Conservation (phyloP, 2,329 filamentous ascomycete species). For the Didymella exigua region DNA sequence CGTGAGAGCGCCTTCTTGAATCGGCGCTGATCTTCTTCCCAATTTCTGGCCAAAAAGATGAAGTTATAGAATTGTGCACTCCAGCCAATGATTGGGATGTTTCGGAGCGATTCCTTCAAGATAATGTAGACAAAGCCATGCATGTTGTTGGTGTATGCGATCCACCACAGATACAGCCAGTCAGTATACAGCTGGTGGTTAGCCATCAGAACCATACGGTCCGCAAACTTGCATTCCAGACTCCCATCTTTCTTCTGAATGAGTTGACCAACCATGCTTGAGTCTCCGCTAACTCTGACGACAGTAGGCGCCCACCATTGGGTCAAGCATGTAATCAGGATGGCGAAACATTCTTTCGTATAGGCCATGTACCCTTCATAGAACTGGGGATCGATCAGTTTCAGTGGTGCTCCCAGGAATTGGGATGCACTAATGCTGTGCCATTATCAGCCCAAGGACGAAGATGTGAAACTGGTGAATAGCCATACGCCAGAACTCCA, state of each 20-base stretch:
- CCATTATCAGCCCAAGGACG: conserved; percentile 19
- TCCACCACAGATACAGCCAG: conserved; percentile 94
- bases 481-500: conserved; percentile 53
- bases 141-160: conserved; percentile 82
- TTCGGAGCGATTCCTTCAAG: conserved; percentile 83
- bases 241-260: conserved; percentile 71
- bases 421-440: conserved; percentile 68
- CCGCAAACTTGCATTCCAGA: conserved; percentile 78
- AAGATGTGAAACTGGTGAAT: neutral
- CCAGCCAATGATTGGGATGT: conserved; percentile 77
- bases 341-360: conserved; percentile 82
- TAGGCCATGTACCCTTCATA: conserved; percentile 88
- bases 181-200: conserved; percentile 91
- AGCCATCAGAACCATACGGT: conserved; percentile 80
- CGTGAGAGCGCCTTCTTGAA: conserved; percentile 75
- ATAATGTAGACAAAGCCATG: conserved; percentile 91
- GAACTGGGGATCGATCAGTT: conserved; percentile 74
- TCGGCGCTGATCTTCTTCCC: conserved; percentile 78
- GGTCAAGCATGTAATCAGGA: conserved; percentile 78
- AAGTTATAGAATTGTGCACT: conserved; percentile 88
- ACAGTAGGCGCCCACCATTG: conserved; percentile 86
- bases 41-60: conserved; percentile 90
- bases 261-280: conserved; percentile 77
- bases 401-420: conserved; percentile 75
- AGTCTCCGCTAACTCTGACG: conserved; percentile 82